Evolutionary conservation across 805 yeast species (phyloP).

Genomic region (Priceomyces castillae): DNA sequence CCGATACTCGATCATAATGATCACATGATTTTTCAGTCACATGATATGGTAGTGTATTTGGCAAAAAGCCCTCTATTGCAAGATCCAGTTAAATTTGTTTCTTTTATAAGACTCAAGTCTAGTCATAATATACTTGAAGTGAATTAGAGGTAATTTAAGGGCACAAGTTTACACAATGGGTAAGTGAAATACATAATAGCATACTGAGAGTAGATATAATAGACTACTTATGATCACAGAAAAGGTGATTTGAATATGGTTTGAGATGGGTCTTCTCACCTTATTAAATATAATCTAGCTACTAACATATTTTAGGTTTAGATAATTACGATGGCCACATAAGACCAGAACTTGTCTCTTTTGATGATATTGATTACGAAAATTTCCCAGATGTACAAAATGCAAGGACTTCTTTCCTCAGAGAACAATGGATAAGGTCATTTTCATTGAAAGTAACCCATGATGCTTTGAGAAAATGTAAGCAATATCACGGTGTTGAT

Average conservation of each 20-base stretch:
- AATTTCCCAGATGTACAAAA: constrained; percentile 58
- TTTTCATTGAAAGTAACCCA: constrained; percentile 66
- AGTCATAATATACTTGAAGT: not conserved
- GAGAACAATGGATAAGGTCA: constrained; percentile 77
- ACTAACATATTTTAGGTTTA: constrained; percentile 16
- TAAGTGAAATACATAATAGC: not conserved
- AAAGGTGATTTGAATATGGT: not conserved
- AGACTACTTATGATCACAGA: too few relatives aligned
- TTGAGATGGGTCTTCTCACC: not conserved
- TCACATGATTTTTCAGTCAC: constrained; percentile 3
- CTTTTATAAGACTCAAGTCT: constrained; percentile 17
- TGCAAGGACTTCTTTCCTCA: constrained; percentile 75
- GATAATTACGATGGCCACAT: constrained; percentile 40
- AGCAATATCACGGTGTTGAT: constrained; percentile 51
- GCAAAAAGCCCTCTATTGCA: not conserved
- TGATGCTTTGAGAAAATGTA: constrained; percentile 75
- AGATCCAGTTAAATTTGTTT: constrained; percentile 32
- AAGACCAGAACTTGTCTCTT: constrained; percentile 72
- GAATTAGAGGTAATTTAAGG: not conserved
- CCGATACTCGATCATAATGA: not conserved
- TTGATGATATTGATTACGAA: constrained; percentile 77
- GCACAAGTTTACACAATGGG: not conserved
- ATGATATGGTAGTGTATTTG: constrained; percentile 1
- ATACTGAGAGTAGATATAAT: too few relatives aligned
- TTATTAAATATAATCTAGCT: not conserved